Evolutionary conservation across 495 filamentous ascomycete species (phyloP).

Genomic region (Parathielavia hyrcaniae): DNA sequence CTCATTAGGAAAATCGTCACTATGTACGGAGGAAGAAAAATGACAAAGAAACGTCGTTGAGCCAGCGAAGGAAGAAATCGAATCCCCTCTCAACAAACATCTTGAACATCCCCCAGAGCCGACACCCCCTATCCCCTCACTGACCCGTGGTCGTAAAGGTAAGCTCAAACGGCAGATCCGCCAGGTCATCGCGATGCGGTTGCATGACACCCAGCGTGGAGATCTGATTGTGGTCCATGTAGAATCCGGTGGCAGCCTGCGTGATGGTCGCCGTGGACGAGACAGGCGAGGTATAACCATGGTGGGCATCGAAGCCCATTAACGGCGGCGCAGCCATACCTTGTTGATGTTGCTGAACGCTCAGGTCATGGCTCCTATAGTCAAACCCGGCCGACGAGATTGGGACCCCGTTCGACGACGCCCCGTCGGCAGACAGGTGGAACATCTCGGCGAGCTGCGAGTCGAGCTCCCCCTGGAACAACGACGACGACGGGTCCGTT

Average conservation of each 20-base stretch:
- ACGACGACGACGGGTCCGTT: conserved; percentile 8
- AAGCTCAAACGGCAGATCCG: conserved; percentile 32
- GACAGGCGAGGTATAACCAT: conserved; percentile 34
- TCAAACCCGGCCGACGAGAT: conserved; percentile 39
- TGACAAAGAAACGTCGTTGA: too few species aligned
- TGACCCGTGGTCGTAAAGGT: conserved; percentile 19
- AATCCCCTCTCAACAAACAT: too few species aligned
- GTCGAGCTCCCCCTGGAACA: conserved; percentile 17
- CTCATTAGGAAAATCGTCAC: too few species aligned
- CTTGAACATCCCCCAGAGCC: too few species aligned
- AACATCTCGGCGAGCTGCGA: conserved; percentile 19
- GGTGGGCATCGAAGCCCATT: conserved; percentile 31
- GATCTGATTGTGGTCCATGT: conserved; percentile 21
- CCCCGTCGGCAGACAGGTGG: conserved; percentile 21
- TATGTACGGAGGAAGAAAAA: neutral
- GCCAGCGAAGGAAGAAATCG: too few species aligned
- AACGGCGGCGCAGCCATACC: conserved; percentile 24
- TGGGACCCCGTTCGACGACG: conserved; percentile 28
- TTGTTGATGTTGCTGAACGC: conserved; percentile 20
- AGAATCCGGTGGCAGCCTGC: conserved; percentile 22
- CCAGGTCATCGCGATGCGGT: conserved; percentile 15
- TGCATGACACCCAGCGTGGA: conserved; percentile 13
- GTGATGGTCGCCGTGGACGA: conserved; percentile 41
- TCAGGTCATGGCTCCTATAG: conserved; percentile 16
- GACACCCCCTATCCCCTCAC: neutral